phyloP scores from a whole-genome alignment of 257 asterid genomes.

The Solanum chilense region DNA sequence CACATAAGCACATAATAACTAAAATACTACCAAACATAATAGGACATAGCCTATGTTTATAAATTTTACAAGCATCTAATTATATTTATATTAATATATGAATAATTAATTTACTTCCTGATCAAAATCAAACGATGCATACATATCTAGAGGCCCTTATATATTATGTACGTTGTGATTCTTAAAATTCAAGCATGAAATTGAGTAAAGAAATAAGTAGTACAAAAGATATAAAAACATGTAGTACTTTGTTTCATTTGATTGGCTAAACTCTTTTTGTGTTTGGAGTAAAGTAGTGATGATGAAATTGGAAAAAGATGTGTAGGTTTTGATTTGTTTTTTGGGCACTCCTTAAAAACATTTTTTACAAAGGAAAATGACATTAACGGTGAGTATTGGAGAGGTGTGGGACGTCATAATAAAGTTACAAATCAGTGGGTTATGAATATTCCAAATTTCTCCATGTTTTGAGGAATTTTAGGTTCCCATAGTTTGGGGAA shows the following conservation, averaged over 20 bases:
- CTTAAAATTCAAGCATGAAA: background rate
- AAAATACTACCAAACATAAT: background rate
- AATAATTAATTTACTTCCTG: background rate
- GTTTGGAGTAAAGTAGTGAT: background rate
- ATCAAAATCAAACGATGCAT: background rate
- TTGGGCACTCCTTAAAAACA: background rate
- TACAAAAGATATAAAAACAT: background rate
- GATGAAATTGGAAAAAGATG: background rate
- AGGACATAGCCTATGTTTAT: background rate
- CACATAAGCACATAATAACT: background rate
- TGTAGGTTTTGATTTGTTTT: background rate
- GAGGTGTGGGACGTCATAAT: background rate
- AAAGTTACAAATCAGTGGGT: slow-evolving; percentile 3
- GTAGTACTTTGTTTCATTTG: background rate
- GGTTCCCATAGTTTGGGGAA: slow-evolving; percentile 25
- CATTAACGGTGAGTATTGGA: background rate
- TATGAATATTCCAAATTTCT: background rate
- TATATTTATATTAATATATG: background rate
- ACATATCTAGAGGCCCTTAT: background rate
- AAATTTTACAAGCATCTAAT: no score
- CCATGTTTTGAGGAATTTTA: background rate
- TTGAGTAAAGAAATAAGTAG: background rate
- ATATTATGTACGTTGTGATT: background rate
- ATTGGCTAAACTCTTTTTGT: background rate
- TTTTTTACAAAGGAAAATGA: background rate